phyloP scores from a whole-genome alignment of 1,284 basidiomycete species.

The Melampsora americana region DNA sequence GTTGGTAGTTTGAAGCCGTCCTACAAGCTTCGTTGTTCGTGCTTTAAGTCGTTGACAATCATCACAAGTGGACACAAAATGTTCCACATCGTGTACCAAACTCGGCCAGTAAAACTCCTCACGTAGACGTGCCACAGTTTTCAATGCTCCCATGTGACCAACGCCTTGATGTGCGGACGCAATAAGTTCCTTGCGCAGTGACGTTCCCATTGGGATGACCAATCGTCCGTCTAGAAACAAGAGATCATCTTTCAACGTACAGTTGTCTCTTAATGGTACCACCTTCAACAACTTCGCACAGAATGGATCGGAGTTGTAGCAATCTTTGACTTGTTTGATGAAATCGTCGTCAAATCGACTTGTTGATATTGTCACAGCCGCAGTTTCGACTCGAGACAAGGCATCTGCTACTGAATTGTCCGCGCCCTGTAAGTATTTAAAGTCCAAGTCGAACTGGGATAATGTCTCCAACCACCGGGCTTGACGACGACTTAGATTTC shows the following conservation, averaged over 20 bases:
- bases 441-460: background rate
- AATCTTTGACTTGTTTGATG: background rate
- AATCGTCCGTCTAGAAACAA: background rate
- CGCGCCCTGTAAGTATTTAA: background rate
- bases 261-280: background rate
- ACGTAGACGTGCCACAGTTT: background rate
- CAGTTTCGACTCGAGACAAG: constrained; percentile 50
- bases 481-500: too few species aligned
- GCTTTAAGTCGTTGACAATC: background rate
- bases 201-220: background rate
- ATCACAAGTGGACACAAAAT: background rate
- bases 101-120: background rate
- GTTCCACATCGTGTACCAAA: background rate
- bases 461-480: background rate
- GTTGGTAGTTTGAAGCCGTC: background rate
- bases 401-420: constrained; percentile 47
- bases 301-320: background rate
- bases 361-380: background rate
- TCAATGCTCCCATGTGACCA: background rate
- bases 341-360: background rate
- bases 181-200: background rate
- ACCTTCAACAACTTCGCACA: background rate
- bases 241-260: background rate
- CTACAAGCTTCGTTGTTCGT: background rate
- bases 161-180: background rate